These are phyloP conservation scores for Backusella parvicylindrica DNA, from an alignment of 192 early-diverging fungal species.

Conservation along the genomic window DNA sequence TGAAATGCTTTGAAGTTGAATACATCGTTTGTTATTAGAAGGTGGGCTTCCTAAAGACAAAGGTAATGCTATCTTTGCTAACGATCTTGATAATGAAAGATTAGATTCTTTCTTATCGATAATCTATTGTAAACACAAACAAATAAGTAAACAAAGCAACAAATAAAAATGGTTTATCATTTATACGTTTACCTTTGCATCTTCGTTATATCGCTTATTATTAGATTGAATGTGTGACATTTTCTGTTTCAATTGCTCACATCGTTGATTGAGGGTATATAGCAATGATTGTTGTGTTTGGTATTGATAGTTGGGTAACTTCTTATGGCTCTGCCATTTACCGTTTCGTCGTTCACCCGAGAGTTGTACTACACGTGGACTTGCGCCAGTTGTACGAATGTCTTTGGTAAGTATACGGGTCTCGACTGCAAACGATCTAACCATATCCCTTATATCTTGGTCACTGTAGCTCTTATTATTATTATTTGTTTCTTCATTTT, in stretches of 20 bases:
- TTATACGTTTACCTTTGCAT: background rate
- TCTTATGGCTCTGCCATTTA: conserved; percentile 46
- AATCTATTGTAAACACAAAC: background rate
- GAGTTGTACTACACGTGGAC: conserved; percentile 47
- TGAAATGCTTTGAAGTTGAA: conserved; percentile 15
- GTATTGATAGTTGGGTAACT: conserved; percentile 48
- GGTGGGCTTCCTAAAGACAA: background rate
- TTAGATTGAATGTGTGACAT: conserved; percentile 1
- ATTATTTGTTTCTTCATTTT: background rate
- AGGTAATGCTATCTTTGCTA: conserved; percentile 19
- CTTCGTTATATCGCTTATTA: background rate
- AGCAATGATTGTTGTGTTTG: conserved; percentile 51
- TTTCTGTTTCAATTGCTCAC: conserved; percentile 39
- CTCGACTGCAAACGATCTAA: conserved; percentile 46
- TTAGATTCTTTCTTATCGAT: background rate
- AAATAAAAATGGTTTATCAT: background rate
- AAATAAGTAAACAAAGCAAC: background rate
- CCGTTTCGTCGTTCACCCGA: conserved; percentile 18
- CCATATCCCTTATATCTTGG: background rate
- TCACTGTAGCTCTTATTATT: background rate
- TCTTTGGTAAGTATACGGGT: conserved; percentile 46
- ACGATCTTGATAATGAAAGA: background rate
- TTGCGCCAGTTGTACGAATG: conserved; percentile 39
- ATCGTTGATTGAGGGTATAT: conserved; percentile 49
- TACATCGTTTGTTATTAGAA: conserved; percentile 2